Base-by-base conservation (phyloP, 768 basidiomycete genomes). In the Tricholoma saponaceum region DNA sequence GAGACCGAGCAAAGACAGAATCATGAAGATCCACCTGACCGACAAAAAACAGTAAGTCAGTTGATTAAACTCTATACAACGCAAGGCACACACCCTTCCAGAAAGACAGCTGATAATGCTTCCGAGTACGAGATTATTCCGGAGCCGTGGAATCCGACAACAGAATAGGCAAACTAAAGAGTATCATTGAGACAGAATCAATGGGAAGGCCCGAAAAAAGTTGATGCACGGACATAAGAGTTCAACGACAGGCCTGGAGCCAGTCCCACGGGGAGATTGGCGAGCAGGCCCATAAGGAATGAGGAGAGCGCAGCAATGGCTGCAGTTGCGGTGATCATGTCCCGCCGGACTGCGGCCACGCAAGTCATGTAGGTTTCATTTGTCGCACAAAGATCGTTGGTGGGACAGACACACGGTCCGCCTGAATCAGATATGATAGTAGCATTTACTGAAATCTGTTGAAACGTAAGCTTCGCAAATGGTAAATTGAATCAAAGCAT, bases 211-310 rank as follows among this genome's bases (percentile, higher is more conserved):
- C 53, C 9, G 46, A 28, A 59, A n/a, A 56, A 47, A 49, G 53
- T 26, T 26, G 69, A 32, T 23, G 28, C 14, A 74, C 86, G 60
- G 68, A 89, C 89, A 62, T 90, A 91, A 39, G 89, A 89, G 61
- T 90, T 90, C 23, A 92, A 72, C 54, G 92, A 92, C 58, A 95
- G 78, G 58, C 92, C 92, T 20, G 92, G 92, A 2, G 92, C 92
- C 71, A 94, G 82, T 28, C 87, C 90, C n/a, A 95, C 83, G 1
- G 92, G 92, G n/a, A 95, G 75, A 67, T 95, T 95, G 37, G 90
- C 92, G 22, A 92, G 69, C 13, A 86, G 72, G 47, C 92, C 92
- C 90, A 95, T 92, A 58, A 92, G 80, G 68, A 87, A 83, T 16
- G 87, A 88, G 9, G 90, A 72, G 6, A 95, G 79, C 0, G 88